phyloP scores from a whole-genome alignment of 352 stramenopile genomes.

The Phytophthora fragariae region DNA sequence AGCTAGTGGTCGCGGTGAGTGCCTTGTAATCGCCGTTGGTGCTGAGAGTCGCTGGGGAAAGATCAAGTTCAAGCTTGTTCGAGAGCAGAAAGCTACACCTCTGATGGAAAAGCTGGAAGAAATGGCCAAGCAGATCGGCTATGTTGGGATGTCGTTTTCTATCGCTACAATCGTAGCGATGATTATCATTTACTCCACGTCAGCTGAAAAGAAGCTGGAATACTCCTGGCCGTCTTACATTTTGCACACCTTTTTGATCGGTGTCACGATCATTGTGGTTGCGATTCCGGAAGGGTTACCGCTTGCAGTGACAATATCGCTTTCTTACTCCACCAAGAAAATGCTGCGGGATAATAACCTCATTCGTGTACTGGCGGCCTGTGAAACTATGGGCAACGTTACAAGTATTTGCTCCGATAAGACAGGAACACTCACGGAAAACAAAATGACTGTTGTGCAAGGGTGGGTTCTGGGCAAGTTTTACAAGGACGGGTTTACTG shows the following conservation, averaged over 20 bases:
- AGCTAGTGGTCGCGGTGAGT: slow-evolving; percentile 74
- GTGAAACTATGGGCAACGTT: slow-evolving; percentile 98
- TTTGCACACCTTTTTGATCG: slow-evolving; percentile 95
- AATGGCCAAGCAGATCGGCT: slow-evolving; percentile 92
- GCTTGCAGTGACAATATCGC: slow-evolving; percentile 93
- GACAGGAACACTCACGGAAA: slow-evolving; percentile 97
- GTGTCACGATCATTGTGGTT: slow-evolving; percentile 95
- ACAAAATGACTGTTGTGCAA: slow-evolving; percentile 98
- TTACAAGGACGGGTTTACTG: slow-evolving; percentile 48
- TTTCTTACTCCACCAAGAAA: slow-evolving; percentile 97
- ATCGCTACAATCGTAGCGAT: slow-evolving; percentile 89
- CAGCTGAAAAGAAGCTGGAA: slow-evolving; percentile 63
- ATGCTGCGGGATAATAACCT: slow-evolving; percentile 99
- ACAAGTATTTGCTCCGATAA: slow-evolving; percentile 99
- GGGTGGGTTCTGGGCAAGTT: slow-evolving; percentile 82
- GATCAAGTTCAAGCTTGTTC: slow-evolving; percentile 92
- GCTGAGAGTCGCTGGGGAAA: slow-evolving; percentile 88
- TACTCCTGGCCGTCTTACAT: slow-evolving; percentile 84
- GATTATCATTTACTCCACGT: slow-evolving; percentile 83
- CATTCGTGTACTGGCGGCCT: slow-evolving; percentile 97
- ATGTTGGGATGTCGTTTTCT: slow-evolving; percentile 86
- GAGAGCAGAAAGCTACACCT: slow-evolving; percentile 89
- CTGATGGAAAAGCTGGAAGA: slow-evolving; percentile 94
- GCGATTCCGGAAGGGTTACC: slow-evolving; percentile 95
- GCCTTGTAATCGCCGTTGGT: slow-evolving; percentile 87